Conservation (phyloP, 1,284 basidiomycete genomes). For the Psilocybe mexicana region DNA sequence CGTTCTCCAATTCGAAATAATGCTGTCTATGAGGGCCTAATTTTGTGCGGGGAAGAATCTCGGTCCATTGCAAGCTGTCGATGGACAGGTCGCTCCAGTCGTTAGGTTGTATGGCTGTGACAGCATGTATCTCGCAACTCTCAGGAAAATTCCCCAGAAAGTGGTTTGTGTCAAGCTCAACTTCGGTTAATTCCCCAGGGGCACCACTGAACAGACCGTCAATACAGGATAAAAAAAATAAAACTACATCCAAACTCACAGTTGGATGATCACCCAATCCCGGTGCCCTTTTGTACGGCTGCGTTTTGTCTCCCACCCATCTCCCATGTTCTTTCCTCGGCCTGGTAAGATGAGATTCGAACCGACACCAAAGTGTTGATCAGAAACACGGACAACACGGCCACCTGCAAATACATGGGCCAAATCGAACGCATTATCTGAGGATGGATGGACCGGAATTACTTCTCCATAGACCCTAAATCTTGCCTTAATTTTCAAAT, state of each 20-base stretch:
- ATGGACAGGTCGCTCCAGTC: constrained; percentile 40
- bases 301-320: constrained; percentile 98
- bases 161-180: constrained; percentile 92
- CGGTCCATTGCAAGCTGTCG: constrained; percentile 65
- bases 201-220: constrained; percentile 49
- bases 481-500: constrained; percentile 57
- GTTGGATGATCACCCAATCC: constrained; percentile 89
- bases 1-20: constrained; percentile 79
- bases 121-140: constrained; percentile 81
- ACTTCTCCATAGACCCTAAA: constrained; percentile 90
- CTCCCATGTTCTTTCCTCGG: constrained; percentile 89
- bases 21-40: constrained; percentile 91
- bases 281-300: constrained; percentile 79
- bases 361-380: constrained; percentile 95
- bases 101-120: constrained; percentile 46
- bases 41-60: constrained; percentile 75
- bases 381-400: constrained; percentile 75
- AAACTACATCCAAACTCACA: constrained; percentile 53
- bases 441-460: constrained; percentile 57
- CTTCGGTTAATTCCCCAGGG: constrained; percentile 71
- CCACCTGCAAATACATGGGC: constrained; percentile 92
- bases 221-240: background rate
- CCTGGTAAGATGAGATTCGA: constrained; percentile 92
- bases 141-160: constrained; percentile 98
- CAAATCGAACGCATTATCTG: constrained; percentile 69